Conservation (phyloP, 2,329 filamentous ascomycete genomes). For the Exophiala alcalophila region DNA sequence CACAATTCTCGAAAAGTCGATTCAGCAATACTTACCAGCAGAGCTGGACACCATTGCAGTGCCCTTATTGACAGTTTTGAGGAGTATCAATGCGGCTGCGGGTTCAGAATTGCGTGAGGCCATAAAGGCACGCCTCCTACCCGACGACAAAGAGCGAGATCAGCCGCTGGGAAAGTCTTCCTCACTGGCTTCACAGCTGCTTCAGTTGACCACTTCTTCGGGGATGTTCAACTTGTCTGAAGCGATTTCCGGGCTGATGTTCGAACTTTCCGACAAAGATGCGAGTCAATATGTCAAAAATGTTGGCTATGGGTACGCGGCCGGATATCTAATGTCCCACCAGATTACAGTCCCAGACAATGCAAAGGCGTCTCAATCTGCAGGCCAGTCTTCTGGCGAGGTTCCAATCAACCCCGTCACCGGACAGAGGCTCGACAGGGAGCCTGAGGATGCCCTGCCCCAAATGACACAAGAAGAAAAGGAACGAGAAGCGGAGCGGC, state of each 20-base stretch:
- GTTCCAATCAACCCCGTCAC: constrained; percentile 75
- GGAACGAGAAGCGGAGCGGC: constrained; percentile 80
- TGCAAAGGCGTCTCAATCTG: constrained; percentile 51
- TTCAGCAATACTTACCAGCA: constrained; percentile 60
- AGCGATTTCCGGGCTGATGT: constrained; percentile 74
- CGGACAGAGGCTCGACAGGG: constrained; percentile 70
- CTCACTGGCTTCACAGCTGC: constrained; percentile 70
- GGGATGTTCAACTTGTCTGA: constrained; percentile 68
- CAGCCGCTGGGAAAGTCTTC: constrained; percentile 72
- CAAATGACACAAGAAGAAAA: constrained; percentile 91
- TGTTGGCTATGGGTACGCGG: constrained; percentile 90
- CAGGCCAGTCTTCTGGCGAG: constrained; percentile 12
- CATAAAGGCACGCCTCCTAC: constrained; percentile 68
- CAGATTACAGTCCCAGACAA: constrained; percentile 73
- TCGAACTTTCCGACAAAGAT: constrained; percentile 80
- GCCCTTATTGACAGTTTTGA: constrained; percentile 71
- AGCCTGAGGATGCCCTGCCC: constrained; percentile 47
- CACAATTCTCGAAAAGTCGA: constrained; percentile 65
- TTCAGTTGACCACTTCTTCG: constrained; percentile 74
- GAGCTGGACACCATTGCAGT: constrained; percentile 71
- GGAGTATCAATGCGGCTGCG: constrained; percentile 67
- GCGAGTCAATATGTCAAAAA: constrained; percentile 79
- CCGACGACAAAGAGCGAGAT: constrained; percentile 71
- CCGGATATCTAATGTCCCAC: constrained; percentile 82
- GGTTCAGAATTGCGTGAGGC: constrained; percentile 59